phyloP scores from a whole-genome alignment of 345 rosid species.

The Cardiospermum halicacabum region DNA sequence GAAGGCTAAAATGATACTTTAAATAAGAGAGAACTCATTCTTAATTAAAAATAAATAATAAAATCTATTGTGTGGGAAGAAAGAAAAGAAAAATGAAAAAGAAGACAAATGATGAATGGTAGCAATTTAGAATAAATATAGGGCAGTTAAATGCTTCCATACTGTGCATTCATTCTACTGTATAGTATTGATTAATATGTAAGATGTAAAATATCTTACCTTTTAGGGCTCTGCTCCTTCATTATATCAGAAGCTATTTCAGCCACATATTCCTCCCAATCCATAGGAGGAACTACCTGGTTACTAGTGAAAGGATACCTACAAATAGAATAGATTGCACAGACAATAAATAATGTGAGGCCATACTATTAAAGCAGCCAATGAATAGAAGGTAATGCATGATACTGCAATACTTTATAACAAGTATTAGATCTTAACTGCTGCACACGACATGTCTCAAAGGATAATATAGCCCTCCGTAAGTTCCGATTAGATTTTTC shows the following conservation, averaged over 20 bases:
- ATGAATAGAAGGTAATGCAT: background rate
- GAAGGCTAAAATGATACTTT: background rate
- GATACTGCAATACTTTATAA: background rate
- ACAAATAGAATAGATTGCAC: too few species aligned
- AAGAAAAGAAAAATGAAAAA: too few species aligned
- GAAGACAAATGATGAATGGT: background rate
- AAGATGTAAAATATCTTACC: slow-evolving; percentile 26
- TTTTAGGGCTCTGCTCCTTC: slow-evolving; percentile 97
- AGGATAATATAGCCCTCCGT: slow-evolving; percentile 76
- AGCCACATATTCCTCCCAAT: slow-evolving; percentile 92
- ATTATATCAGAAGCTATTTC: slow-evolving; percentile 83
- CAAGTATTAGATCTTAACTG: slow-evolving; percentile 51
- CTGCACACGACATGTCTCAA: slow-evolving; percentile 86
- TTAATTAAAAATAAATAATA: too few species aligned
- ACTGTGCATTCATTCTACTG: background rate
- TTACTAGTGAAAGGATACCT: slow-evolving; percentile 76
- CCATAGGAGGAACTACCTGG: slow-evolving; percentile 84
- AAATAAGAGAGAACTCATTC: background rate
- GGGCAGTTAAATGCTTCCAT: background rate
- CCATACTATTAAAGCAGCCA: slow-evolving; percentile 1
- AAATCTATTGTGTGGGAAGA: background rate
- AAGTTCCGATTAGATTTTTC: slow-evolving; percentile 86
- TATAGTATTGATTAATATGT: background rate
- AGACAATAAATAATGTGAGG: slow-evolving; percentile 4
- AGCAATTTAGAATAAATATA: background rate